Evolutionary conservation across 2,329 filamentous ascomycete genomes (phyloP).

Genomic region (Apiospora hydei): DNA sequence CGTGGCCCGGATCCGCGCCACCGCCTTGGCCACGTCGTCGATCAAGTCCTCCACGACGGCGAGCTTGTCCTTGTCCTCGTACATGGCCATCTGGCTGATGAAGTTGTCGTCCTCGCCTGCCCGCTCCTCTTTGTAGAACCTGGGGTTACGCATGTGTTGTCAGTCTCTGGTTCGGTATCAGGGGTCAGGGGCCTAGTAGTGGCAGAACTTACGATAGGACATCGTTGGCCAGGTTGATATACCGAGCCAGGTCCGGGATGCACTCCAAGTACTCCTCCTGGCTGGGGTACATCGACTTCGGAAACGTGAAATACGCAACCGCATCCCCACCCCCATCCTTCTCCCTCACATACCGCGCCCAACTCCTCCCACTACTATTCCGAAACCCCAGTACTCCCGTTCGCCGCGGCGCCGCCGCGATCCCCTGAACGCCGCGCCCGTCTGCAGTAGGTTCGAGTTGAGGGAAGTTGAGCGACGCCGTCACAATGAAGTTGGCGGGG

Average conservation of each 20-base stretch:
- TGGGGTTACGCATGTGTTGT: background rate
- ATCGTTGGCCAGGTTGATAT: conserved; percentile 39
- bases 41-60: conserved; percentile 31
- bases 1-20: conserved; percentile 32
- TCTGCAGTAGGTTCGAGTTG: conserved; percentile 39
- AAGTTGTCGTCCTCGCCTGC: conserved; percentile 39
- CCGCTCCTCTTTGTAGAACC: conserved; percentile 42
- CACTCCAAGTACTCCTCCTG: conserved; percentile 38
- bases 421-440: conserved; percentile 30
- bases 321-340: conserved; percentile 39
- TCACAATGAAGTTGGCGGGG: conserved; percentile 39
- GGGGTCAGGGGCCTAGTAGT: background rate
- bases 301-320: conserved; percentile 40
- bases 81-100: conserved; percentile 35
- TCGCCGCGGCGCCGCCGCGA: background rate
- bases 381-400: conserved; percentile 29
- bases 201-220: conserved; percentile 38
- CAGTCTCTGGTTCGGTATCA: background rate
- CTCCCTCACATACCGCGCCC: conserved; percentile 39
- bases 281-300: conserved; percentile 36
- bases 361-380: conserved; percentile 33
- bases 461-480: conserved; percentile 40
- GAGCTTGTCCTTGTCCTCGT: conserved; percentile 30
- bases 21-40: conserved; percentile 29
- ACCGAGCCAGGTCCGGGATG: conserved; percentile 38